Evolutionary conservation across 352 stramenopile genomes (phyloP).

Genomic region (Globisporangium radiosum): DNA sequence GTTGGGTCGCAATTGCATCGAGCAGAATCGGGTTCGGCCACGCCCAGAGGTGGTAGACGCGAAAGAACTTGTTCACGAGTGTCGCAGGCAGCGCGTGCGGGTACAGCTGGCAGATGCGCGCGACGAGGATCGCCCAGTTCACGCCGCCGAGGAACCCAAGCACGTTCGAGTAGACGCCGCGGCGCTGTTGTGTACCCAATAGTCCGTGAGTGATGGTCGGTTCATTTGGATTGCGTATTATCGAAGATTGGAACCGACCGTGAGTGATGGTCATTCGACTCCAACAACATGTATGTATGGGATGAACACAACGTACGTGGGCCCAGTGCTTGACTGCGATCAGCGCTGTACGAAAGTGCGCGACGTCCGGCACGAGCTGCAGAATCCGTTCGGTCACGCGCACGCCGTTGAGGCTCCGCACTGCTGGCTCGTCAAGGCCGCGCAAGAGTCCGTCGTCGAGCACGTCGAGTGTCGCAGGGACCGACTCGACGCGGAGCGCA

Average conservation of each 20-base stretch:
- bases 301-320: slow-evolving; percentile 26
- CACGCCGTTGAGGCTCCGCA: slow-evolving; percentile 93
- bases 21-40: slow-evolving; percentile 80
- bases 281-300: background rate
- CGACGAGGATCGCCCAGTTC: slow-evolving; percentile 82
- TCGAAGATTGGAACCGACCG: background rate
- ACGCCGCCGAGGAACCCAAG: slow-evolving; percentile 75
- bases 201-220: too few species aligned
- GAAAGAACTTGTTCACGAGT: slow-evolving; percentile 79
- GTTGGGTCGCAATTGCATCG: slow-evolving; percentile 44
- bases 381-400: slow-evolving; percentile 94
- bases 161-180: slow-evolving; percentile 84
- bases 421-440: slow-evolving; percentile 89
- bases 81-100: slow-evolving; percentile 64
- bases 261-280: background rate
- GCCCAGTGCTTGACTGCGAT: slow-evolving; percentile 90
- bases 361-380: slow-evolving; percentile 80
- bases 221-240: too few species aligned
- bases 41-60: slow-evolving; percentile 63
- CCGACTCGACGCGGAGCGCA: slow-evolving; percentile 47
- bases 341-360: slow-evolving; percentile 88
- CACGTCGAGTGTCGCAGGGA: slow-evolving; percentile 67
- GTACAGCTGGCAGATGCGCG: slow-evolving; percentile 86
- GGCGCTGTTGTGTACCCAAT: slow-evolving; percentile 11
- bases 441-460: slow-evolving; percentile 72